These are phyloP conservation scores for Amphirosellinia nigrospora DNA, from an alignment of 495 filamentous ascomycete genomes.

Conservation along the genomic window DNA sequence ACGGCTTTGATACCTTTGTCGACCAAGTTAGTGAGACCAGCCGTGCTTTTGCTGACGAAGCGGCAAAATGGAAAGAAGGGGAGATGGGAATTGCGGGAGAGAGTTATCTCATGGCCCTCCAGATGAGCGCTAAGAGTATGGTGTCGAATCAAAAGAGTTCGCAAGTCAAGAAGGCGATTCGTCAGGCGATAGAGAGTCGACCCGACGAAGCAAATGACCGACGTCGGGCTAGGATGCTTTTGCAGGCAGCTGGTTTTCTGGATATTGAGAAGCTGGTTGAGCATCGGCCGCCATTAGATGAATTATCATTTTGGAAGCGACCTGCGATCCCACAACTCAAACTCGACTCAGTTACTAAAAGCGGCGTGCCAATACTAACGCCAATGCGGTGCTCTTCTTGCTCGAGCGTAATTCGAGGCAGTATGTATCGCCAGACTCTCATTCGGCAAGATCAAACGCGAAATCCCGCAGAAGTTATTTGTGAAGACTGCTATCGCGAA, in stretches of 20 bases:
- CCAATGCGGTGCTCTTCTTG: conserved; percentile 5
- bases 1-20: not conserved
- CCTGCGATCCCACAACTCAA: conserved; percentile 6
- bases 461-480: not conserved
- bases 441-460: not conserved
- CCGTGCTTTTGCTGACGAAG: not conserved
- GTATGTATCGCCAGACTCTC: conserved; percentile 1
- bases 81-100: not conserved
- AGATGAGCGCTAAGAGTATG: not conserved
- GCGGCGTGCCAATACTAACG: not conserved
- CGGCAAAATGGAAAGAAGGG: not conserved
- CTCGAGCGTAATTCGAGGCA: not conserved
- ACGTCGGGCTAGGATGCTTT: not conserved
- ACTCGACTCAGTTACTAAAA: conserved; percentile 1
- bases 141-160: not conserved
- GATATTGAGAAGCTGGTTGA: conserved; percentile 2
- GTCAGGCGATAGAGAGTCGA: not conserved
- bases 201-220: not conserved
- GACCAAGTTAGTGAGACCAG: conserved; percentile 2
- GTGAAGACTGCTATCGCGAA: conserved; percentile 4
- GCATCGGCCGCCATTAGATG: conserved; percentile 3
- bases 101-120: not conserved
- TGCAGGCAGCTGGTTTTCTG: conserved; percentile 1
- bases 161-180: not conserved
- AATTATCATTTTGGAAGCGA: not conserved